Percentiles rank a stretch among this genome's conserved stretches.
Evolutionary conservation across 352 stramenopile species (phyloP).

Genomic region (Phytophthora idaei): DNA sequence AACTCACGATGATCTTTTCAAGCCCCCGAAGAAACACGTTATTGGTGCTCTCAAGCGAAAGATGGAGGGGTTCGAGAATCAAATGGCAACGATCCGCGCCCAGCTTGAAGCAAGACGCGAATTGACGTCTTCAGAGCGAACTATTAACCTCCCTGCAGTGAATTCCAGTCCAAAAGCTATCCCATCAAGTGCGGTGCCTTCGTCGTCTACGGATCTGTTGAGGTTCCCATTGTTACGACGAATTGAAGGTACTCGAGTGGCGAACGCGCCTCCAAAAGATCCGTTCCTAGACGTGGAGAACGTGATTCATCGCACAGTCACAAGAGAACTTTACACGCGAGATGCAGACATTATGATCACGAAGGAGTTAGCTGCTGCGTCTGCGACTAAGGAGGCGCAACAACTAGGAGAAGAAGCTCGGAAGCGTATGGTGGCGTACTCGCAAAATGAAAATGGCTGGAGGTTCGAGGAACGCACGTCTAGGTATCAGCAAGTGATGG

Average conservation of each 20-base stretch:
- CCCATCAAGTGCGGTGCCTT: neutral
- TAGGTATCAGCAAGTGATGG: constrained; percentile 59
- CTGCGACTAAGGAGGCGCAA: constrained; percentile 47
- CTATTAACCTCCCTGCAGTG: constrained; percentile 22
- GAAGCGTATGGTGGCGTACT: constrained; percentile 63
- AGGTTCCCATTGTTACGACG: constrained; percentile 46
- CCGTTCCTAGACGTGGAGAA: constrained; percentile 43
- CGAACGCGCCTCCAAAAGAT: constrained; percentile 27
- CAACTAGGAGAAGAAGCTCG: constrained; percentile 61
- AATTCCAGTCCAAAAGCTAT: neutral
- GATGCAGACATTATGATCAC: constrained; percentile 35
- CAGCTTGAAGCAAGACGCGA: constrained; percentile 37
- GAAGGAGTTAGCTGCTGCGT: constrained; percentile 39
- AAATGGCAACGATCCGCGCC: constrained; percentile 49
- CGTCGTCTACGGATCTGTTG: constrained; percentile 10
- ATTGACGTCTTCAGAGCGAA: constrained; percentile 1
- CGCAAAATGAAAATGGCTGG: constrained; percentile 64
- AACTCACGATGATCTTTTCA: neutral
- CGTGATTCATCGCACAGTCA: constrained; percentile 37
- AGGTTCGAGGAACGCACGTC: constrained; percentile 63
- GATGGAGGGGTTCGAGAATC: constrained; percentile 52
- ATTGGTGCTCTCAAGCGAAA: constrained; percentile 22
- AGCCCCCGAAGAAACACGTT: constrained; percentile 5
- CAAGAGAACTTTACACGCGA: constrained; percentile 36
- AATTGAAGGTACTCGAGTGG: constrained; percentile 23